These are phyloP conservation scores for Kluyveromyces dobzhanskii DNA, from an alignment of 805 yeast species.

Conservation along the genomic window DNA sequence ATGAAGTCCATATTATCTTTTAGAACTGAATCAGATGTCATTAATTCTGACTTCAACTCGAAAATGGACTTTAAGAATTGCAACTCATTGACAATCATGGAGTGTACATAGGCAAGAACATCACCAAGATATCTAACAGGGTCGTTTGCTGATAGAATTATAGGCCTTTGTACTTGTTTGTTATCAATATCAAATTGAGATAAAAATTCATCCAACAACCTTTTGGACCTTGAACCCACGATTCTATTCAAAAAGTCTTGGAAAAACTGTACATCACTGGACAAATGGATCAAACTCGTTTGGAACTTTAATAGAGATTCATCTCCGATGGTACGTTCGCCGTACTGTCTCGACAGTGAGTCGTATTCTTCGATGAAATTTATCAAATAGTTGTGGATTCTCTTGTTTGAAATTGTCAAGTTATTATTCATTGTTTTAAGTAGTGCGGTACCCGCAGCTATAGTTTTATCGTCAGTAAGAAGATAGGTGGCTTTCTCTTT, in stretches of 20 bases:
- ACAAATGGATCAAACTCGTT: constrained; percentile 27
- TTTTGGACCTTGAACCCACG: constrained; percentile 60
- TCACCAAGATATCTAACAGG: constrained; percentile 80
- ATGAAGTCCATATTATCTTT: constrained; percentile 21
- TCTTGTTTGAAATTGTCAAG: constrained; percentile 45
- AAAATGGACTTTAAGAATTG: constrained; percentile 66
- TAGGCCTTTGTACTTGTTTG: constrained; percentile 34
- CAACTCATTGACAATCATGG: constrained; percentile 76
- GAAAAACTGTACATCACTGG: constrained; percentile 42
- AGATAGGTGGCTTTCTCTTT: constrained; percentile 62
- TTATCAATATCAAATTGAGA: constrained; percentile 38
- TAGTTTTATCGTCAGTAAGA: constrained; percentile 48
- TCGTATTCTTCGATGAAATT: constrained; percentile 27
- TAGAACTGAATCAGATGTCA: constrained; percentile 11
- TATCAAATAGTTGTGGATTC: constrained; percentile 38
- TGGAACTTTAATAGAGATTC: constrained; percentile 22
- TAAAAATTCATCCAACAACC: constrained; percentile 58
- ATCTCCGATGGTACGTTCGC: constrained; percentile 11
- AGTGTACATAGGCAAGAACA: constrained; percentile 79
- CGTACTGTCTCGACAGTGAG: constrained; percentile 12
- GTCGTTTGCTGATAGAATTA: constrained; percentile 65
- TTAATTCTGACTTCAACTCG: constrained; percentile 28
- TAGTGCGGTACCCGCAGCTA: constrained; percentile 50
- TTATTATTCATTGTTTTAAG: constrained; percentile 48
- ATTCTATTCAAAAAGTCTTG: constrained; percentile 53